Evolutionary conservation across 2,329 filamentous ascomycete species (phyloP).

Genomic region (Aureobasidium sp.): DNA sequence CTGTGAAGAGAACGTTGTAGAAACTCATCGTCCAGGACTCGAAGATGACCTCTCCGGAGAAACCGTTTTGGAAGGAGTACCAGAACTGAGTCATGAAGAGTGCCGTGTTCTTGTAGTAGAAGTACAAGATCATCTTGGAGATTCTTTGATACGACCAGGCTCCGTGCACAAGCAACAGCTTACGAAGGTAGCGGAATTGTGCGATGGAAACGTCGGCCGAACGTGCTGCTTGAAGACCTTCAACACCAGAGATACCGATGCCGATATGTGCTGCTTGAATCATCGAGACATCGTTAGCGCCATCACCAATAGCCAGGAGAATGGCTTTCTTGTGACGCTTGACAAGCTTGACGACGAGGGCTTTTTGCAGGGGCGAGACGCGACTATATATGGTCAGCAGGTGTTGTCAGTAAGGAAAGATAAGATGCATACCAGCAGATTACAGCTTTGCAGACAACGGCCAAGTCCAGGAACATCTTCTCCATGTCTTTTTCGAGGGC

Average conservation of each 20-base stretch:
- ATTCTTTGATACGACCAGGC: slow-evolving; percentile 97
- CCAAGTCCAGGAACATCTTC: slow-evolving; percentile 85
- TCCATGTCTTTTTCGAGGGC: slow-evolving; percentile 91
- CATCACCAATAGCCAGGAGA: slow-evolving; percentile 90
- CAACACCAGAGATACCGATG: slow-evolving; percentile 91
- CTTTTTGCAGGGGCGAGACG: slow-evolving; percentile 95
- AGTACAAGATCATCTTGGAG: slow-evolving; percentile 94
- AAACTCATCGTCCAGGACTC: slow-evolving; percentile 99
- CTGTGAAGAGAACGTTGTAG: slow-evolving; percentile 98
- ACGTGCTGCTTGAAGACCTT: slow-evolving; percentile 91
- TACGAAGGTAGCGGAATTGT: slow-evolving; percentile 90
- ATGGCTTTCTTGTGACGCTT: slow-evolving; percentile 90
- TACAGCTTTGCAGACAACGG: slow-evolving; percentile 95
- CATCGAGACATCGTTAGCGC: slow-evolving; percentile 99
- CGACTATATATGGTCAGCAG: slow-evolving; percentile 45
- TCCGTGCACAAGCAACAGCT: slow-evolving; percentile 88
- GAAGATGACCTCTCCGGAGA: slow-evolving; percentile 95
- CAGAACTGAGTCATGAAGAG: slow-evolving; percentile 99
- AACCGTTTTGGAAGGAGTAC: slow-evolving; percentile 98
- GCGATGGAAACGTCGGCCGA: slow-evolving; percentile 93
- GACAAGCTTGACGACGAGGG: slow-evolving; percentile 93
- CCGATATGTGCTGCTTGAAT: slow-evolving; percentile 98
- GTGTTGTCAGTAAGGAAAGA: background rate
- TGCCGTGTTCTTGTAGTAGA: slow-evolving; percentile 99
- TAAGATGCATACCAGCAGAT: slow-evolving; percentile 60